Evolutionary conservation across 257 asterid genomes (phyloP), one percentile per base, ranked within the genome.

Genomic region (Sherardia arvensis): DNA sequence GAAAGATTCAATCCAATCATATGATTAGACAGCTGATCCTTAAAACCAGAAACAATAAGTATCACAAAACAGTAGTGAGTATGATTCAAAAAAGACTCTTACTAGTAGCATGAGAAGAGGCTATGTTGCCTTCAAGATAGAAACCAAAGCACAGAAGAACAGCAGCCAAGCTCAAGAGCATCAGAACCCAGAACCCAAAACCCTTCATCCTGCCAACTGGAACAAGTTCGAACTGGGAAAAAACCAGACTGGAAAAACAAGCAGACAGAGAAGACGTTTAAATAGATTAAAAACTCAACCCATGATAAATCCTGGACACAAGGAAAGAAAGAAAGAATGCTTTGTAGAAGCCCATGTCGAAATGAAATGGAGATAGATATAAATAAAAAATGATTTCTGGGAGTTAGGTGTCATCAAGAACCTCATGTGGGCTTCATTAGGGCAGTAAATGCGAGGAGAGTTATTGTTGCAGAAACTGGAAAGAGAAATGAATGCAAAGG

Each of bases 401-500:
- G 28, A 34, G 61, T 32, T 43, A 14, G 51, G 68, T 57, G 74
- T 47, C 74, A 70, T 71, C 71, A 77, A 48, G 75, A 65, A 64
- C 43, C 45, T 53, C 71, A 66, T 64, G 85, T 77, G 80, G 64
- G 71, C 28, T 64, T 47, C 64, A 61, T 62, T 47, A 38, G 40
- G 61, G 73, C 48, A 68, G 65, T 79, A 75, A 69, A 65, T 69
- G 74, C 68, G 36, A 77, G 71, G 69, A 25, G 34, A 25, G 34
- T 66, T 65, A 74, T 64, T 71, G 59, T 30, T 66, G 76, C 66
- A 71, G 75, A 65, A 61, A n/a, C 64, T 66, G 45, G 36, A 67
- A 66, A 71, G 51, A 30, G 70, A 62, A 79, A 72, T 81, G 71
- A 84, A 84, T 79, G 90, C 68, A 21, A 66, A 58, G 36, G 69